Conservation (phyloP, 805 yeast genomes). For the Kodamaea laetipori region DNA sequence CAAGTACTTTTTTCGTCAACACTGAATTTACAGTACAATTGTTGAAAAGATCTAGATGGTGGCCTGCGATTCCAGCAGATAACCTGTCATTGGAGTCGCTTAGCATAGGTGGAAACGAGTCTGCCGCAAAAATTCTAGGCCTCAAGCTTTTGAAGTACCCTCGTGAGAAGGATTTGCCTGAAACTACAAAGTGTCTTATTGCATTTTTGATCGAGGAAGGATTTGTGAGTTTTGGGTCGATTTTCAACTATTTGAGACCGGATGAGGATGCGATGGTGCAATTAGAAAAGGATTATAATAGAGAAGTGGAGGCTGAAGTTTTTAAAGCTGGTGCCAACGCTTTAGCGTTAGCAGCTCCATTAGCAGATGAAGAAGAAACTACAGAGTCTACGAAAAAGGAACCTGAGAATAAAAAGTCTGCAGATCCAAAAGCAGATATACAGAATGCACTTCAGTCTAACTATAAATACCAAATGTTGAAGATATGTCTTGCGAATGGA, state of each 20-base stretch:
- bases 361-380: slow-evolving; percentile 57
- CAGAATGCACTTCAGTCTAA: slow-evolving; percentile 16
- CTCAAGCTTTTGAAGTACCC: slow-evolving; percentile 32
- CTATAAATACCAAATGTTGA: slow-evolving; percentile 44
- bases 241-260: slow-evolving; percentile 62
- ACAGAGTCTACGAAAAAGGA: background rate
- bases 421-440: slow-evolving; percentile 2
- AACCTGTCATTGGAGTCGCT: slow-evolving; percentile 33
- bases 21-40: slow-evolving; percentile 51
- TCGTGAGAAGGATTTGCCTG: slow-evolving; percentile 39
- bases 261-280: slow-evolving; percentile 47
- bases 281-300: slow-evolving; percentile 48
- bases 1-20: slow-evolving; percentile 46
- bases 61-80: slow-evolving; percentile 54
- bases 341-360: slow-evolving; percentile 84
- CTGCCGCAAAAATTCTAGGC: slow-evolving; percentile 58
- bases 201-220: slow-evolving; percentile 65
- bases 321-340: slow-evolving; percentile 71
- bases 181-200: slow-evolving; percentile 46
- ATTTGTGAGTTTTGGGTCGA: slow-evolving; percentile 60
- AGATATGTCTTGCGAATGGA: slow-evolving; percentile 59
- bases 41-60: slow-evolving; percentile 60
- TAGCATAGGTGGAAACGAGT: slow-evolving; percentile 53
- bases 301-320: slow-evolving; percentile 54
- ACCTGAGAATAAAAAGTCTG: slow-evolving; percentile 18